These are phyloP conservation scores for Diplodia seriata DNA, from an alignment of 2,329 filamentous ascomycete genomes.

Conservation along the genomic window DNA sequence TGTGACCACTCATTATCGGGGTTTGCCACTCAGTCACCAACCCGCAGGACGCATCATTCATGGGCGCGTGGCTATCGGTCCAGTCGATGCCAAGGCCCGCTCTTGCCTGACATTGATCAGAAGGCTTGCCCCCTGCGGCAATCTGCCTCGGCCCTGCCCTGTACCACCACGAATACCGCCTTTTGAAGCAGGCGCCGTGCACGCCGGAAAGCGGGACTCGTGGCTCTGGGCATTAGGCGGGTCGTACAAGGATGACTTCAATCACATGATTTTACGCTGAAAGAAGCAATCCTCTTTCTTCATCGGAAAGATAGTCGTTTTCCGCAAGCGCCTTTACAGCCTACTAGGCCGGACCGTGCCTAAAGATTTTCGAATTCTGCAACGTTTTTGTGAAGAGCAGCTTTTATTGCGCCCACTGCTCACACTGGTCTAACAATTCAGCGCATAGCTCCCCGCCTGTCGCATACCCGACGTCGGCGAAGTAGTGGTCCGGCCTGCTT, in stretches of 20 bases:
- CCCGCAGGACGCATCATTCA: neutral
- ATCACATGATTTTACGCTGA: neutral
- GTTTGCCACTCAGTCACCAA: neutral
- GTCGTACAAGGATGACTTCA: neutral
- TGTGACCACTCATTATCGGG: constrained; percentile 14
- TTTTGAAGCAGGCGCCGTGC: neutral
- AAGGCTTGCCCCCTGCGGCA: neutral
- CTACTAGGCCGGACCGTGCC: neutral
- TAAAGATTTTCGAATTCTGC: neutral
- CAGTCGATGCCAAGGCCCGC: neutral
- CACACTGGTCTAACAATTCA: neutral
- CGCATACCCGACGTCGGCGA: neutral
- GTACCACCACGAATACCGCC: neutral
- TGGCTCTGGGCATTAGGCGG: neutral
- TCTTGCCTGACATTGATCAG: neutral
- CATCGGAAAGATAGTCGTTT: neutral
- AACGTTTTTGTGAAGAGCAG: neutral
- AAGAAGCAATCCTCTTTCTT: neutral
- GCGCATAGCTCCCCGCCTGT: neutral
- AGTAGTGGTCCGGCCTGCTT: neutral
- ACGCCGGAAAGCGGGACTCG: neutral
- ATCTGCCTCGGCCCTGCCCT: neutral
- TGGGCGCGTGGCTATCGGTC: neutral
- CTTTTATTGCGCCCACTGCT: neutral
- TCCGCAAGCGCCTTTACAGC: neutral